Evolutionary conservation across 2,329 filamentous ascomycete species (phyloP).

Genomic region (Daldinia sp.): DNA sequence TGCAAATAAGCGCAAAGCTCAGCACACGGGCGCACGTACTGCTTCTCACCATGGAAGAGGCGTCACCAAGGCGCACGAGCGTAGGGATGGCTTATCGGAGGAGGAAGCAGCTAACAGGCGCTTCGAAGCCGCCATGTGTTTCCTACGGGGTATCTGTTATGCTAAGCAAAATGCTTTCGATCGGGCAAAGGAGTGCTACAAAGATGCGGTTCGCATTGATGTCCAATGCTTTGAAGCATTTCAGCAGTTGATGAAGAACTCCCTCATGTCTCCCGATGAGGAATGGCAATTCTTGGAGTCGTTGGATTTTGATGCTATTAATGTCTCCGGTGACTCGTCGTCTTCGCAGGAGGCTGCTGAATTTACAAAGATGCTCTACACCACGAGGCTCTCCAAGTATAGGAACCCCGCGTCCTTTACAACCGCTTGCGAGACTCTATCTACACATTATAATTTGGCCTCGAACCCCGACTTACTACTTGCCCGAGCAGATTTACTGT

Average conservation of each 20-base stretch:
- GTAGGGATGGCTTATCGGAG: conserved; percentile 50
- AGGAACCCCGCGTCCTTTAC: conserved; percentile 84
- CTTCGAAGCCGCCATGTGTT: conserved; percentile 98
- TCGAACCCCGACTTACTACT: conserved; percentile 90
- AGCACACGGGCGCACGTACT: conserved; percentile 59
- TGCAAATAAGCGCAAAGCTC: conserved; percentile 73
- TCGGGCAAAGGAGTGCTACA: conserved; percentile 97
- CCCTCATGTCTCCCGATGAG: conserved; percentile 86
- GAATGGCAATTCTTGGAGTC: conserved; percentile 90
- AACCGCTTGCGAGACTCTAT: conserved; percentile 86
- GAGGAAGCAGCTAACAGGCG: conserved; percentile 80
- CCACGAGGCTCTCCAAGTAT: conserved; percentile 94
- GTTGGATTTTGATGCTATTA: conserved; percentile 87
- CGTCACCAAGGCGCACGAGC: conserved; percentile 37
- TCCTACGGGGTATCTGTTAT: conserved; percentile 90
- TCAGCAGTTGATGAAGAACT: conserved; percentile 97
- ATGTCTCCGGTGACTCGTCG: conserved; percentile 69
- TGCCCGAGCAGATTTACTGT: conserved; percentile 87
- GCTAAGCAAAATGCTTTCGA: conserved; percentile 98
- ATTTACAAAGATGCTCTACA: conserved; percentile 96
- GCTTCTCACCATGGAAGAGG: conserved; percentile 36
- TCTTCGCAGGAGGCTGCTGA: conserved; percentile 86
- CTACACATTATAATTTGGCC: conserved; percentile 89
- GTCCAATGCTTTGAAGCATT: conserved; percentile 99
- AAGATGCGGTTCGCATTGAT: conserved; percentile 94